Base-by-base conservation (phyloP, 2,329 filamentous ascomycete species). In the Clonostachys solani region DNA sequence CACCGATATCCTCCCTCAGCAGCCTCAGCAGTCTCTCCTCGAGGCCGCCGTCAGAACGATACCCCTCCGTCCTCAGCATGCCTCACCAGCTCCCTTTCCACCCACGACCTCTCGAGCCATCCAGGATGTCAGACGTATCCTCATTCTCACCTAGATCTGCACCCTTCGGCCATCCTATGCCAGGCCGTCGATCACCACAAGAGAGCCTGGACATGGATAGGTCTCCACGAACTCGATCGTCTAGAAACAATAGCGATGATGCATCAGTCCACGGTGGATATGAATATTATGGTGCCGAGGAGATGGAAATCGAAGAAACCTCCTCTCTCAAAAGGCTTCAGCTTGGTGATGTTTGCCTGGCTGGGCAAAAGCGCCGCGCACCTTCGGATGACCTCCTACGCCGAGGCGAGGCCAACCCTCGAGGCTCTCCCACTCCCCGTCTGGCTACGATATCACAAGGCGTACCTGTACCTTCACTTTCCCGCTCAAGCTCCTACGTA, bases 301-400 rank as follows among this genome's bases (percentile, higher is more conserved):
- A 77, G n/a, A 67, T 66, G 56, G 75, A 77, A 2, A 75, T 72
- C 19, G 77, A 80, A 10, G 77, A 80, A 61, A 74, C 59, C 59
- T 72, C 52, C 53, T 75, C 54, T 56, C 71, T 76, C 59, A 80
- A 59, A 69, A 73, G 64, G 60, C 67, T 79, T 9, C 71, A 73
- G 17, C 68, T 78, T 17, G 76, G 80, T 42, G 77, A 76, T 43
- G 56, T 49, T 8, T 29, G 23, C 23, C 23, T 29, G 23, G 40
- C 56, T 9, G 75, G 77, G 7, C 73, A 73, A 50, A 83, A 83
- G 62, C 72, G 79, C 42, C 69, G 78, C 37, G 78, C 78, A 3
- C 74, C 71, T 0, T 64, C 67, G 4, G 75, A 76, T 12, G 76
- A 80, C 29, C 55, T 71, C 48, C 54, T 72, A 40, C 71, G 76